Conservation (phyloP, 208 protist species). For the Leishmania tropica region DNA sequence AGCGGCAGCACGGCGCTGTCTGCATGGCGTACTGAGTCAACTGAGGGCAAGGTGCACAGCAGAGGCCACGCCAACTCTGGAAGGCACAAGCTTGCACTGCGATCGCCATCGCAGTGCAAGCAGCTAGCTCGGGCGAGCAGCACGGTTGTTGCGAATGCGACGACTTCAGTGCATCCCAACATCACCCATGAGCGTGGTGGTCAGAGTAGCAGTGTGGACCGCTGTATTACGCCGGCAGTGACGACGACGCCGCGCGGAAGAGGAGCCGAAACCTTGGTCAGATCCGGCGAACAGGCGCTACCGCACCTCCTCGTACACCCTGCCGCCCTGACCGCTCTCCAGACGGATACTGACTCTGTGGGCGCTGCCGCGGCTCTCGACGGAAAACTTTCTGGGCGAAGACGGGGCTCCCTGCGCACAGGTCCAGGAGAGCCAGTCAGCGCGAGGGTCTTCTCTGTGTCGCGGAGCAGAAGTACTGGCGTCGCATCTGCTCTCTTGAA, state of each 20-base stretch:
- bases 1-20: background rate
- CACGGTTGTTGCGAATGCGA: too few relatives aligned
- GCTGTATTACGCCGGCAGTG: background rate
- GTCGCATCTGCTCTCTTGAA: background rate
- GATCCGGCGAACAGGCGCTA: background rate
- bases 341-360: background rate
- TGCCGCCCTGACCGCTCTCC: background rate
- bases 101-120: background rate
- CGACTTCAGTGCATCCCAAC: background rate
- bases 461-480: background rate
- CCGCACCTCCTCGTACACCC: background rate
- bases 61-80: background rate
- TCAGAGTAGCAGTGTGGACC: background rate
- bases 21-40: background rate
- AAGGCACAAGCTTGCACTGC: background rate
- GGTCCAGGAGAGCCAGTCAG: background rate
- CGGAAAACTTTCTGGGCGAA: background rate
- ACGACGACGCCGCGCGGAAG: too few relatives aligned
- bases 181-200: background rate
- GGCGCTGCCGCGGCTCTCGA: background rate
- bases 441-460: background rate
- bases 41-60: too few relatives aligned
- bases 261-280: background rate
- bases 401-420: background rate
- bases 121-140: background rate